Base-by-base conservation (phyloP, 2,329 filamentous ascomycete genomes). In the Verticillium nonalfalfae region DNA sequence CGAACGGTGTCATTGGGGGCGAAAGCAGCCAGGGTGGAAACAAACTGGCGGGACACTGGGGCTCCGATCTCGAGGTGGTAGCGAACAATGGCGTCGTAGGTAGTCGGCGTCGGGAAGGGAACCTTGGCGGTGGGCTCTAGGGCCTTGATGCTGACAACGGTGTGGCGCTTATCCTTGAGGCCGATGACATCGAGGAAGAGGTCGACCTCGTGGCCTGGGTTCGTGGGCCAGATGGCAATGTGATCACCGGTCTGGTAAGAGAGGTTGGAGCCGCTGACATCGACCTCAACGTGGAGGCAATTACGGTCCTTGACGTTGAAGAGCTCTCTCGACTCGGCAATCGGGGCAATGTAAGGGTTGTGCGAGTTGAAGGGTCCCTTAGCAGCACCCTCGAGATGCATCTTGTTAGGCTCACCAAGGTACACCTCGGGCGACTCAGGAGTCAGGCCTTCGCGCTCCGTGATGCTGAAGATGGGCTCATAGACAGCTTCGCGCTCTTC, bases 31-130 rank as follows among this genome's bases (percentile, higher is more conserved):
- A 99, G 82, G 26, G 90, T 91, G 52, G 91, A 87, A 62, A 98
- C 81, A 71, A 98, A 96, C 76, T 99, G 95, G 79, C 96, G 94
- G 62, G 95, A 99, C 35, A 99, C 90, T 56, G 95, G 92, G 55
- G 92, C 93, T 73, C 93, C 91, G 66, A 97, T 95, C 78, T 99
- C 96, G 81, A 99, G 90, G 77, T 99, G 94, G 78, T 97, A 99
- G 68, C 95, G 91, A 63, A 91, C 81, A 66, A 94, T 92, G 62
- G 94, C 90, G 77, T 98, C 94, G 76, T 94, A 98, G 2, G 95
- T 99, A 15, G 95, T 98, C 7, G 95, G 95, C 5, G 93, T 93
- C 18, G 96, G 96, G 81, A 99, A 98, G 7, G 95, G 95, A 56
- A 99, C 93, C 80, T 97, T 98, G 68, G 95, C 93, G 9, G 95